Evolutionary conservation across 192 early-diverging fungal genomes (phyloP).

Genomic region (Blastocladiella britannica): DNA sequence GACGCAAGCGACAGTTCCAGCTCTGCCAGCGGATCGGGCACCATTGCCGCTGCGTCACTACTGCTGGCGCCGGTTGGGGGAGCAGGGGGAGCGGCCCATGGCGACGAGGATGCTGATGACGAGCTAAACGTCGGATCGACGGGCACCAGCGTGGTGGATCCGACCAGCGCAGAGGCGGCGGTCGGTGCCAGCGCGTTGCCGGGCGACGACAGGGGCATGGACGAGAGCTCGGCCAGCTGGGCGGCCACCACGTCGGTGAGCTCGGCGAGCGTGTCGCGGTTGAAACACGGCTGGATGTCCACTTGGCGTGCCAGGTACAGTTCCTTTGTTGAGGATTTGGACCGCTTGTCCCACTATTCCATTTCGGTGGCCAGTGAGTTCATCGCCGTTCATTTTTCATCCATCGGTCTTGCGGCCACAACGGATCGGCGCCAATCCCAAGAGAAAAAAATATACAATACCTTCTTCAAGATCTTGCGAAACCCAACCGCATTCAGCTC

Average conservation of each 20-base stretch:
- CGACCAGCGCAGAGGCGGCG: background rate
- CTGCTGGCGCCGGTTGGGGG: too few species aligned
- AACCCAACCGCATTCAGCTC: slow-evolving; percentile 92
- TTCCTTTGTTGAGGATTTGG: slow-evolving; percentile 92
- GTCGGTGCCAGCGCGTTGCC: slow-evolving; percentile 3
- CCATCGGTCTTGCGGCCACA: too few species aligned
- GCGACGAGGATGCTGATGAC: slow-evolving; percentile 34
- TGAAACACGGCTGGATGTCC: slow-evolving; percentile 95
- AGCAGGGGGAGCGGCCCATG: slow-evolving; percentile 10
- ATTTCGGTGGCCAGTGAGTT: too few species aligned
- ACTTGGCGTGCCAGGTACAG: slow-evolving; percentile 91
- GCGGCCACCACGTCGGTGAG: slow-evolving; percentile 62
- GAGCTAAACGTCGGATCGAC: background rate
- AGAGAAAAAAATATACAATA: too few species aligned
- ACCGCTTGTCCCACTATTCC: slow-evolving; percentile 99
- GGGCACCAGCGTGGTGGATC: background rate
- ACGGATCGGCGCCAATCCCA: too few species aligned
- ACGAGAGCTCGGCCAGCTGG: slow-evolving; percentile 53
- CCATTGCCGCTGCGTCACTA: too few species aligned
- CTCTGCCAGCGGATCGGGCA: too few species aligned
- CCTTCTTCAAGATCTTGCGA: slow-evolving; percentile 97
- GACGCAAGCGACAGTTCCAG: too few species aligned
- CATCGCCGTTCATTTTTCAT: too few species aligned
- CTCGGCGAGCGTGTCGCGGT: slow-evolving; percentile 74
- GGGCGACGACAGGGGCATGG: slow-evolving; percentile 1